Evolutionary conservation across 345 rosid species (phyloP).

Genomic region (Salix viminalis): DNA sequence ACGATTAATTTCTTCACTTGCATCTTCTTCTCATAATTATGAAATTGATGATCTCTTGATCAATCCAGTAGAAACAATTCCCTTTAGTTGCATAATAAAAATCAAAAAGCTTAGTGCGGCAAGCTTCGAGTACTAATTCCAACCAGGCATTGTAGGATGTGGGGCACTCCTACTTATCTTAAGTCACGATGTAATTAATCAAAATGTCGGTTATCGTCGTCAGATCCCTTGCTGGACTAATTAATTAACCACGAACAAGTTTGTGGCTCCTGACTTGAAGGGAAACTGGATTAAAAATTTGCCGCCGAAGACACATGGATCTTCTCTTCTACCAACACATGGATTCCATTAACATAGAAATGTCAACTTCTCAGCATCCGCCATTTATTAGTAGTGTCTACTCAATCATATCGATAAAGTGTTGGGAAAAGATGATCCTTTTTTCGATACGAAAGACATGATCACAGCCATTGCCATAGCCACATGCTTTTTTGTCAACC

Average conservation of each 20-base stretch:
- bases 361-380: constrained; percentile 18
- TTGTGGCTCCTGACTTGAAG: no score
- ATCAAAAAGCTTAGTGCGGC: neutral
- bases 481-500: no score
- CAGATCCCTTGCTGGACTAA: no score
- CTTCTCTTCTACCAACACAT: constrained; percentile 6
- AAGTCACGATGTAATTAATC: no score
- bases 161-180: no score
- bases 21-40: neutral
- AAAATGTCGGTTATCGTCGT: no score
- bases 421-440: neutral
- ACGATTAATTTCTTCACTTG: neutral
- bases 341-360: constrained; percentile 22
- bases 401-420: neutral
- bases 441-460: neutral
- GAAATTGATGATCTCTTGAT: neutral
- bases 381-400: no score
- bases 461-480: no score
- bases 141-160: no score
- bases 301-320: no score
- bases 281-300: neutral
- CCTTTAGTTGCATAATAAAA: neutral
- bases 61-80: neutral
- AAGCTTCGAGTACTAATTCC: neutral
- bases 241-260: no score